Percentiles rank a stretch among this genome's conserved stretches.
Conservation (phyloP, 2,329 filamentous ascomycete genomes). For the Chrysosporium keratinophilum region DNA sequence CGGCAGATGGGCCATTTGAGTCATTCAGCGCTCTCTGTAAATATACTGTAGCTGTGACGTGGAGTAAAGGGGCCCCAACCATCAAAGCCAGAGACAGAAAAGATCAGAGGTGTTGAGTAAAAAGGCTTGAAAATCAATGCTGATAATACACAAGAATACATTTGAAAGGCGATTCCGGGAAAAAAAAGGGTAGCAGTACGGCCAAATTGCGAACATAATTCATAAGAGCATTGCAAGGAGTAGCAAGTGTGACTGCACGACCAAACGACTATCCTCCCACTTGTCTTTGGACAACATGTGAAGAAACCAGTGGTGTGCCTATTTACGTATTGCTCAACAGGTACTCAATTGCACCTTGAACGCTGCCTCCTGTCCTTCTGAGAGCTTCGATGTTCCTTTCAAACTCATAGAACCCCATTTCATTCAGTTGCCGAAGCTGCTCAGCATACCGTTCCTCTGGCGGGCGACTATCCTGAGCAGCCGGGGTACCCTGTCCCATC, state of each 20-base stretch:
- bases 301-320: background rate
- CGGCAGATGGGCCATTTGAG: too few species aligned
- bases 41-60: background rate
- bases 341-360: conserved; percentile 60
- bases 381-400: conserved; percentile 84
- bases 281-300: background rate
- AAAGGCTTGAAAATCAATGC: background rate
- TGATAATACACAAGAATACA: conserved; percentile 1
- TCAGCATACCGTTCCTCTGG: conserved; percentile 89
- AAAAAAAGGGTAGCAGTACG: background rate
- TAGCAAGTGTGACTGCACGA: background rate
- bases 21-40: too few species aligned
- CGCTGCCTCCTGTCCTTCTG: conserved; percentile 79
- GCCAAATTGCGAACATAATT: background rate
- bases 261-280: background rate
- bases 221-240: background rate
- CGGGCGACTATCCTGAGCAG: conserved; percentile 68
- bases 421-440: conserved; percentile 85
- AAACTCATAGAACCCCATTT: conserved; percentile 98
- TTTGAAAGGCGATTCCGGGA: background rate
- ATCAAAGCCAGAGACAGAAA: background rate
- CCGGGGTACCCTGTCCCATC: conserved; percentile 43
- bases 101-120: too few species aligned
- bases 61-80: background rate
- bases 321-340: conserved; percentile 27